A percentile compares a stretch with the other conserved stretches of the same genome.
Evolutionary conservation across 306 rosid species (phyloP).

Genomic region (Lathyrus aphaca): DNA sequence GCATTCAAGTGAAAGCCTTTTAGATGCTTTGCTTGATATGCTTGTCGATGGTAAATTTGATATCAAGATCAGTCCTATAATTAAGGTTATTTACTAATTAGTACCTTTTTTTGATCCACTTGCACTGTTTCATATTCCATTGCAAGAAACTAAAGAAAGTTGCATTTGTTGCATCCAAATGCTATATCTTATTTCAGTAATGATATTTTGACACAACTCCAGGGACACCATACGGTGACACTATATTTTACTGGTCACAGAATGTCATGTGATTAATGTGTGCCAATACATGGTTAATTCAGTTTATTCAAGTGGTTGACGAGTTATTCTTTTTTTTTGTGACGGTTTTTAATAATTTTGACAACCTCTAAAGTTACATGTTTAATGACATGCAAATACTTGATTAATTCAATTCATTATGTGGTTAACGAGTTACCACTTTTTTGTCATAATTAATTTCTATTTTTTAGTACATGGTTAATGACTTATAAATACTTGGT

Average conservation of each 20-base stretch:
- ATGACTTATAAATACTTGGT: background rate
- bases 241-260: background rate
- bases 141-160: slow-evolving; percentile 28
- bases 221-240: background rate
- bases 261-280: background rate
- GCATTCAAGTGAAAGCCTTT: slow-evolving; percentile 74
- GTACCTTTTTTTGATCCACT: slow-evolving; percentile 39
- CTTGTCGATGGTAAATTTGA: slow-evolving; percentile 95
- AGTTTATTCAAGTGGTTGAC: background rate
- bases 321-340: background rate
- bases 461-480: background rate
- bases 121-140: slow-evolving; percentile 32
- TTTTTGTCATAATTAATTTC: background rate
- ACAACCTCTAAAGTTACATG: background rate
- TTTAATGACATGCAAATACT: background rate
- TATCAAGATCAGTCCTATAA: slow-evolving; percentile 65
- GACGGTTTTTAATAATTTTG: background rate
- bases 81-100: slow-evolving; percentile 67
- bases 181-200: slow-evolving; percentile 18
- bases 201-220: background rate
- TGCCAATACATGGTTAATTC: background rate
- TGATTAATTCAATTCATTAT: background rate
- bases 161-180: slow-evolving; percentile 25
- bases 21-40: slow-evolving; percentile 86
- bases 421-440: background rate